phyloP scores from a whole-genome alignment of 305 asterid genomes.

The Plantago lanceolata region DNA sequence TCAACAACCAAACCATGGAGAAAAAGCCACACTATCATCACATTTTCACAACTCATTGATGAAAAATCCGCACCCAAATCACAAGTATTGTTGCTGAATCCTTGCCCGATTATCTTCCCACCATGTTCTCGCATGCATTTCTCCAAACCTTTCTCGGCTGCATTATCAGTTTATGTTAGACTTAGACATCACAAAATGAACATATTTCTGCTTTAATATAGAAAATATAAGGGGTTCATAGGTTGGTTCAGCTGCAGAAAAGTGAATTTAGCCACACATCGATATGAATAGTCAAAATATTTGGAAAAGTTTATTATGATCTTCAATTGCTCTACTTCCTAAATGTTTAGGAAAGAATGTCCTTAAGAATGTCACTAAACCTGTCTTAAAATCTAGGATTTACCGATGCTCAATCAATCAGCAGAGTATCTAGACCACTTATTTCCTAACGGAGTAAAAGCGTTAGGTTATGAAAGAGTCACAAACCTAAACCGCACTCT shows the following conservation, averaged over 20 bases:
- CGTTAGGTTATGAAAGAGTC: slow-evolving; percentile 19
- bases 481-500: slow-evolving; percentile 84
- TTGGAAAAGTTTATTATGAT: too few species aligned
- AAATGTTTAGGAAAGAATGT: too few species aligned
- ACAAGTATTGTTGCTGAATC: slow-evolving; percentile 81
- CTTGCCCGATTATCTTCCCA: slow-evolving; percentile 87
- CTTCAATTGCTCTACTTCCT: too few species aligned
- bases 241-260: too few species aligned
- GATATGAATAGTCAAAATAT: too few species aligned
- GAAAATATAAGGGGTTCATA: not conserved
- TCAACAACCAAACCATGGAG: too few species aligned
- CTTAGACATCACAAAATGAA: not conserved
- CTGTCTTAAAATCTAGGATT: too few species aligned
- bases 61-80: slow-evolving; percentile 11
- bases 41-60: too few species aligned
- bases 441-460: not conserved
- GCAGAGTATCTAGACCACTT: not conserved
- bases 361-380: too few species aligned
- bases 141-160: slow-evolving; percentile 90
- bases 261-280: too few species aligned
- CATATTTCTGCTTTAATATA: not conserved
- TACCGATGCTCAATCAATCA: too few species aligned
- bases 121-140: slow-evolving; percentile 83
- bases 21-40: too few species aligned
- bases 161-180: slow-evolving; percentile 32